Percentiles rank a stretch among this genome's conserved stretches.
Conservation (phyloP, 352 stramenopile genomes). For the Pythium sukuiense region DNA sequence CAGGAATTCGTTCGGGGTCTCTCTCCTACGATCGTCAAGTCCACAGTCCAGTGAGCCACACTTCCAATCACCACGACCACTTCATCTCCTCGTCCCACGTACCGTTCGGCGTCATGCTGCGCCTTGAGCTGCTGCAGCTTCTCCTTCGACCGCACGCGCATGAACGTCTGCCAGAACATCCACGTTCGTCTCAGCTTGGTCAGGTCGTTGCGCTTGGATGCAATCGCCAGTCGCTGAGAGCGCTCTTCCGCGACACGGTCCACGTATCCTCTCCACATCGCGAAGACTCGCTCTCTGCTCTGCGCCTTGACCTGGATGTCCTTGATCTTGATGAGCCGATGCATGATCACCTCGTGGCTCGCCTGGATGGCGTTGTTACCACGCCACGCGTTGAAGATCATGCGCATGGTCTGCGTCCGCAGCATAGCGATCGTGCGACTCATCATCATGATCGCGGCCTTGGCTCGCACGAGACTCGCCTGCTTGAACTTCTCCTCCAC, state of each 20-base stretch:
- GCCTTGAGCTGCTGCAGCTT: constrained; percentile 52
- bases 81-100: background rate
- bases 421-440: constrained; percentile 57
- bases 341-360: constrained; percentile 54
- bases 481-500: constrained; percentile 76
- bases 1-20: constrained; percentile 27
- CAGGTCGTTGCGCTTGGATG: constrained; percentile 53
- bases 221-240: constrained; percentile 56
- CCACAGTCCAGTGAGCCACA: background rate
- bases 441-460: constrained; percentile 84
- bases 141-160: constrained; percentile 51
- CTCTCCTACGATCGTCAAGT: constrained; percentile 4
- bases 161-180: constrained; percentile 52
- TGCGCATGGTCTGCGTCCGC: constrained; percentile 64
- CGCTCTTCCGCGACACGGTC: constrained; percentile 56
- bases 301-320: constrained; percentile 53
- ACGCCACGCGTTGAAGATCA: constrained; percentile 79
- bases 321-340: constrained; percentile 66
- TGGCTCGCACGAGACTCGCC: constrained; percentile 70
- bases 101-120: constrained; percentile 46
- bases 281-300: constrained; percentile 48
- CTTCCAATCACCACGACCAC: background rate
- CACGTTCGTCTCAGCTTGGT: constrained; percentile 44
- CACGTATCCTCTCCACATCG: constrained; percentile 60
- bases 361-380: constrained; percentile 50